A percentile compares a stretch with the other conserved stretches of the same genome.
These are phyloP conservation scores for Eucalyptus globulus DNA, from an alignment of 345 rosid genomes.

Conservation along the genomic window DNA sequence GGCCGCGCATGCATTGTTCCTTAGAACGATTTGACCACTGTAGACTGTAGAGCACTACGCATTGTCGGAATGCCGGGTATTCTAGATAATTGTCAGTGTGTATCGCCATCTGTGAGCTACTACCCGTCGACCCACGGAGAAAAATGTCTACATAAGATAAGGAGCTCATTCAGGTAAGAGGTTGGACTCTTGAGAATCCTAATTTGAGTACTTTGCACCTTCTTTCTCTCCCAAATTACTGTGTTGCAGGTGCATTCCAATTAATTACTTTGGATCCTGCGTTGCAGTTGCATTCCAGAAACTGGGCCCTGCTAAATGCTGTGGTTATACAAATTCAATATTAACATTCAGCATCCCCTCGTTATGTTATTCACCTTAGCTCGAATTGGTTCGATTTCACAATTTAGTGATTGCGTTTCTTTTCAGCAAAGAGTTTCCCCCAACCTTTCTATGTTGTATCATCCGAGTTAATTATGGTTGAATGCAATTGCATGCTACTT, in stretches of 20 bases:
- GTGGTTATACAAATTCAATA: background rate
- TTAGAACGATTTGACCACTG: background rate
- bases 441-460: background rate
- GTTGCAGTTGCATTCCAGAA: background rate
- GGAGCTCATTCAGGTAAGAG: background rate
- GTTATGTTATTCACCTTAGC: background rate
- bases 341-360: background rate
- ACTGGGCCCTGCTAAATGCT: background rate
- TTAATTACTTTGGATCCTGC: background rate
- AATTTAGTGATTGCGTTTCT: background rate
- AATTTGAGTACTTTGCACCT: background rate
- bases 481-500: background rate
- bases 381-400: background rate
- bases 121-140: background rate
- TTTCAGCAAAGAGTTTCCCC: background rate
- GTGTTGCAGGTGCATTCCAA: background rate
- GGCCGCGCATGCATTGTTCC: background rate
- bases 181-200: background rate
- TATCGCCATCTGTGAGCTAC: background rate
- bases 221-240: background rate
- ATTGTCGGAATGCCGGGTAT: background rate
- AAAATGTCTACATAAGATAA: background rate
- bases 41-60: background rate
- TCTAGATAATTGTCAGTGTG: background rate
- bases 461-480: background rate